These are phyloP conservation scores for Termitomyces sp. DNA, from an alignment of 768 basidiomycete species.

Conservation along the genomic window DNA sequence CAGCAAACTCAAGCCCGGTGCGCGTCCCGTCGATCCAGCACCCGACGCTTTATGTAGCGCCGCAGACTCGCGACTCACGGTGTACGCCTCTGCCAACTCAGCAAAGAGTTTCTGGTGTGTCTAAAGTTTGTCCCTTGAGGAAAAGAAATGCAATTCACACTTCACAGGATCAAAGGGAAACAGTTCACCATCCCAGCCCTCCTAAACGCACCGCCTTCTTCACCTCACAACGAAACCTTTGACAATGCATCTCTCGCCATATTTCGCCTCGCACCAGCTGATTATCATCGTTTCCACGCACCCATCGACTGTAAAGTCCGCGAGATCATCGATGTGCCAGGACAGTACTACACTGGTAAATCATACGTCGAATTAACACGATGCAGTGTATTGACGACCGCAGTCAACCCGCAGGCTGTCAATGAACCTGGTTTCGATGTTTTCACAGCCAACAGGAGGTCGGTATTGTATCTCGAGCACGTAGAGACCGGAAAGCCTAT, in stretches of 20 bases:
- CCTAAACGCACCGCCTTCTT: slow-evolving; percentile 40
- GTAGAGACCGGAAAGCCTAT: slow-evolving; percentile 41
- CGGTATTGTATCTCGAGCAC: slow-evolving; percentile 52
- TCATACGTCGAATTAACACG: background rate
- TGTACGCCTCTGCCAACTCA: slow-evolving; percentile 52
- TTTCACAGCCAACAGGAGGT: slow-evolving; percentile 61
- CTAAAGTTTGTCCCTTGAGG: background rate
- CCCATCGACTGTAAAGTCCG: slow-evolving; percentile 57
- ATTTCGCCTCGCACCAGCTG: slow-evolving; percentile 74
- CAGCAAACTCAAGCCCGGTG: slow-evolving; percentile 53
- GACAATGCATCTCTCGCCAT: slow-evolving; percentile 53
- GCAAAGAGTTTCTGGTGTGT: slow-evolving; percentile 69
- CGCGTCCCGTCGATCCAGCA: slow-evolving; percentile 58
- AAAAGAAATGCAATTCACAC: background rate
- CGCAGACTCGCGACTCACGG: slow-evolving; percentile 74
- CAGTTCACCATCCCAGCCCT: slow-evolving; percentile 65
- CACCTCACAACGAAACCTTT: slow-evolving; percentile 40
- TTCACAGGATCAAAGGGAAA: slow-evolving; percentile 60
- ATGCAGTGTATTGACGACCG: background rate
- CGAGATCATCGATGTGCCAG: slow-evolving; percentile 42
- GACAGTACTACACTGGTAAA: slow-evolving; percentile 60
- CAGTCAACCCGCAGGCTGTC: slow-evolving; percentile 77
- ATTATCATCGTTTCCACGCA: slow-evolving; percentile 80
- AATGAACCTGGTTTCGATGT: slow-evolving; percentile 65
- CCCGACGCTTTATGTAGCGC: slow-evolving; percentile 53